phyloP scores from a whole-genome alignment of 768 basidiomycete species.

The Fistulinella prunicolor region DNA sequence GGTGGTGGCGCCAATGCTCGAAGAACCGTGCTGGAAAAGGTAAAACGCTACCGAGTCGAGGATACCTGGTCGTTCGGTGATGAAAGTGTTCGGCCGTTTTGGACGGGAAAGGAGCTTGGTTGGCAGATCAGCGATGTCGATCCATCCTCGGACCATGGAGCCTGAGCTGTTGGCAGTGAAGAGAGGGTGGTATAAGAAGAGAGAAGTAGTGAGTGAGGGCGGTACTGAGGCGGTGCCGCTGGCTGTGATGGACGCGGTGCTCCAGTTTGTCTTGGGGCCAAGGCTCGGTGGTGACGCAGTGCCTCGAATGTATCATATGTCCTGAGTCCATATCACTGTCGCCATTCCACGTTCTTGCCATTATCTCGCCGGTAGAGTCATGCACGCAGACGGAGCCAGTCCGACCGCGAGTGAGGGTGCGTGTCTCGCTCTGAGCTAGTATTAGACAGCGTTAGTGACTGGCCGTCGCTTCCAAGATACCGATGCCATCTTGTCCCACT shows the following conservation, averaged over 20 bases:
- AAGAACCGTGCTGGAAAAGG: constrained; percentile 44
- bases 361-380: neutral
- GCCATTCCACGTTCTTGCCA: too few species aligned
- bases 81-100: constrained; percentile 75
- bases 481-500: constrained; percentile 49
- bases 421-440: constrained; percentile 10
- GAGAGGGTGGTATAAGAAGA: neutral
- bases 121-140: constrained; percentile 56
- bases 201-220: neutral
- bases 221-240: constrained; percentile 24
- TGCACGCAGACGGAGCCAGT: neutral
- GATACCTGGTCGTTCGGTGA: constrained; percentile 44
- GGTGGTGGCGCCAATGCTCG: constrained; percentile 29
- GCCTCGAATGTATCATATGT: neutral
- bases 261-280: constrained; percentile 1
- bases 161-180: neutral
- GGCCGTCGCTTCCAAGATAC: constrained; percentile 35
- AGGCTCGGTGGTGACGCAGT: constrained; percentile 9
- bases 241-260: constrained; percentile 18
- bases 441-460: neutral
- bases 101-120: constrained; percentile 74
- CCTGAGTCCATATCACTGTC: constrained; percentile 5
- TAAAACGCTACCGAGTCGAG: constrained; percentile 39
- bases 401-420: constrained; percentile 10
- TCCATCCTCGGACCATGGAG: constrained; percentile 1